Evolutionary conservation across 257 asterid genomes (phyloP).

Genomic region (Orobanche coerulescens): DNA sequence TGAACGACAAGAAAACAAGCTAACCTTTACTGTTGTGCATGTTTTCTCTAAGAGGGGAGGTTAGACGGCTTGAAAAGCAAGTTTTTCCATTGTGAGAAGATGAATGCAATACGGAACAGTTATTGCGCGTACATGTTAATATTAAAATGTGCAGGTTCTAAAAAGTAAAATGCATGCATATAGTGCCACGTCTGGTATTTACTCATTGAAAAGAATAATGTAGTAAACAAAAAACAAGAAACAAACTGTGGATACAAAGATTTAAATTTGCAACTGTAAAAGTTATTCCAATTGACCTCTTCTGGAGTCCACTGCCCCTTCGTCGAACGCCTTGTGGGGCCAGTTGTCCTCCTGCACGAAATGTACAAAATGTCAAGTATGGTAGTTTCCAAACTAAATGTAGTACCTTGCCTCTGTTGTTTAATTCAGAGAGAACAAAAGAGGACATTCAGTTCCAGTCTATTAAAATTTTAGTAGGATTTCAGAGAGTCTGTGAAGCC

Average conservation of each 20-base stretch:
- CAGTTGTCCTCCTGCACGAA: slow-evolving; percentile 70
- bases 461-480: background rate
- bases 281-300: slow-evolving; percentile 47
- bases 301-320: slow-evolving; percentile 99
- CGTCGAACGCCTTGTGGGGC: slow-evolving; percentile 98
- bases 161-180: background rate
- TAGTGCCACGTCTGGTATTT: background rate
- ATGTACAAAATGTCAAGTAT: slow-evolving; percentile 10
- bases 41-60: background rate
- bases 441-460: background rate
- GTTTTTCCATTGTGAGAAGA: background rate
- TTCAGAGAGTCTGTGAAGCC: slow-evolving; percentile 13
- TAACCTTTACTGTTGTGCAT: background rate
- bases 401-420: background rate
- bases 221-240: background rate
- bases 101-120: background rate
- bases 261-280: slow-evolving; percentile 5
- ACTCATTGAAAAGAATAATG: background rate
- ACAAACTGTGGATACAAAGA: slow-evolving; percentile 9
- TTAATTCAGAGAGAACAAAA: background rate
- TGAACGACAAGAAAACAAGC: background rate
- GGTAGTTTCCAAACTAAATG: background rate
- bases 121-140: background rate
- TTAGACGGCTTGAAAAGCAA: background rate
- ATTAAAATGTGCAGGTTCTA: background rate